Evolutionary conservation across 2,329 filamentous ascomycete genomes (phyloP).

Genomic region (Stemphylium lycopersici): DNA sequence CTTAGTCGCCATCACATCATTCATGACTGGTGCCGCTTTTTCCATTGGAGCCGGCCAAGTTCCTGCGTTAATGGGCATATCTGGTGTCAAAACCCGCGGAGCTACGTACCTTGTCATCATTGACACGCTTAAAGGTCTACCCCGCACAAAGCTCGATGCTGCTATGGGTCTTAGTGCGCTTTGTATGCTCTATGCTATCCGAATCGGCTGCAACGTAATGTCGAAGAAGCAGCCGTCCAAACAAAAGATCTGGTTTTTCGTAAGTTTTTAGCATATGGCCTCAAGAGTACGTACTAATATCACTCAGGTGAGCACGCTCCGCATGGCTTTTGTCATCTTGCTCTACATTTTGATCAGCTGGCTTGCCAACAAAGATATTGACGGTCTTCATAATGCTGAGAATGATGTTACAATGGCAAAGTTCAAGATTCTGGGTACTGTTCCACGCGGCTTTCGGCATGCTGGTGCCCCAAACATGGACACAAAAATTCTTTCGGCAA

Average conservation of each 20-base stretch:
- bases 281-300: slow-evolving; percentile 49
- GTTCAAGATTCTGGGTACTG: slow-evolving; percentile 66
- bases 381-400: slow-evolving; percentile 51
- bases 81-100: slow-evolving; percentile 73
- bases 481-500: slow-evolving; percentile 67
- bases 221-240: slow-evolving; percentile 72
- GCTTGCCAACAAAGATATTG: slow-evolving; percentile 70
- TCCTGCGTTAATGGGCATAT: slow-evolving; percentile 79
- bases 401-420: slow-evolving; percentile 59
- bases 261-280: slow-evolving; percentile 3
- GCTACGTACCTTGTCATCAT: slow-evolving; percentile 85
- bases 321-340: slow-evolving; percentile 89
- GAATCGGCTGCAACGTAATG: slow-evolving; percentile 46
- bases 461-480: slow-evolving; percentile 75
- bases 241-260: slow-evolving; percentile 86
- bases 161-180: slow-evolving; percentile 86
- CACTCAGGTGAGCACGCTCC: slow-evolving; percentile 90
- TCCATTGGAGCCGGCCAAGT: slow-evolving; percentile 87
- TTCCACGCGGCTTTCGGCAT: slow-evolving; percentile 67
- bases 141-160: slow-evolving; percentile 73
- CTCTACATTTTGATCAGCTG: slow-evolving; percentile 92
- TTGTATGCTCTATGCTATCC: slow-evolving; percentile 69
- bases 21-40: slow-evolving; percentile 96
- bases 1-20: slow-evolving; percentile 86
- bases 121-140: slow-evolving; percentile 78